These are phyloP conservation scores for Lophium mytilinum DNA, from an alignment of 495 filamentous ascomycete species.

Conservation along the genomic window DNA sequence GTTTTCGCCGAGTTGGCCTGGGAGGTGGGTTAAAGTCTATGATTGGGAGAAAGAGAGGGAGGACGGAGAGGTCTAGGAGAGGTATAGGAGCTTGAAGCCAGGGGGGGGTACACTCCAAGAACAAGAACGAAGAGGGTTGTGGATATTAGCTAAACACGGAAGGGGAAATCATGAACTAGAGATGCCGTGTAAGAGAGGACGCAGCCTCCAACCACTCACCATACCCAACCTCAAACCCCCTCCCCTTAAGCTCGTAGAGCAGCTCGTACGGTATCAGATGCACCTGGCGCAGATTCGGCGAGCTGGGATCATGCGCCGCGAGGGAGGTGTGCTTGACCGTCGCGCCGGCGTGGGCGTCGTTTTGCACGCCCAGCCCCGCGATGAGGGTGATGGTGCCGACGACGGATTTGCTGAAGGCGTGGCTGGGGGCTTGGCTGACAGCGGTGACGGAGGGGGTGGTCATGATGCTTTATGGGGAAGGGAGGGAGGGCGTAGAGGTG, in stretches of 20 bases:
- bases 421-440: background rate
- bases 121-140: no score
- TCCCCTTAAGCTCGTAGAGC: conserved; percentile 1
- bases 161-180: no score
- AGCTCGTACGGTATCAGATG: conserved; percentile 9
- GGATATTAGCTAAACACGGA: no score
- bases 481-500: no score
- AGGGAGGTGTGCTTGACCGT: background rate
- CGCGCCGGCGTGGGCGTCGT: background rate
- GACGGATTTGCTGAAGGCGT: background rate
- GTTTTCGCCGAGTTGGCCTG: conserved; percentile 8
- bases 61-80: no score
- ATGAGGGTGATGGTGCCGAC: conserved; percentile 4
- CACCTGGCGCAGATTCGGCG: conserved; percentile 5
- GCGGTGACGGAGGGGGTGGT: background rate
- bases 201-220: no score
- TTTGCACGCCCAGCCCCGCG: conserved; percentile 1
- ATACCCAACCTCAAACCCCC: background rate
- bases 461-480: no score
- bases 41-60: no score
- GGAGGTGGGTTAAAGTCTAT: background rate
- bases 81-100: no score
- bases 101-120: no score
- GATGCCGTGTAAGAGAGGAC: no score
- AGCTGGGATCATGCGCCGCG: background rate